Evolutionary conservation across 106 monocot species (phyloP), one percentile per base, ranked within the genome.

Genomic region (Xerophyta viscosa): DNA sequence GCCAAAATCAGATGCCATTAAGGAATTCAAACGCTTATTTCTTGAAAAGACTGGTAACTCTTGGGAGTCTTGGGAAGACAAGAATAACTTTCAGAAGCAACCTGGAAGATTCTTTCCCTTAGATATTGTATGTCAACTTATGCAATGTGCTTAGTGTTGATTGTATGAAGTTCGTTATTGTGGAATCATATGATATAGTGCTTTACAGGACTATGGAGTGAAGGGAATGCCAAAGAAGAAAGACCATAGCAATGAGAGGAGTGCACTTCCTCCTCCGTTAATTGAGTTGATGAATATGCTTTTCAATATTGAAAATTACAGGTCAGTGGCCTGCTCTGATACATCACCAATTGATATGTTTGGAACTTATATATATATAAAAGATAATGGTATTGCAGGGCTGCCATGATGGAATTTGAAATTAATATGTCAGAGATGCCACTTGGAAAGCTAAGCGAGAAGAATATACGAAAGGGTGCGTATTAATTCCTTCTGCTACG

Each of bases 361-460:
- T n/a, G n/a, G n/a, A n/a, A n/a, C n/a, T n/a, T n/a, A n/a, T n/a
- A n/a, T n/a, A n/a, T n/a, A n/a, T n/a, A 39, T 39, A 39, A 12
- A 3, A 5, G 5, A 36, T 11, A 36, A 36, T 36, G 5, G 29
- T 31, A 17, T 29, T 45, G 1, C 14, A 98, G 98, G 73, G 82
- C 85, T 79, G 98, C 98, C 50, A 86, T 98, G 89, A 48, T 82
- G 79, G 98, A 98, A 43, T 98, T 98, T 58, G 82, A 98, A 67
- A 99, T 90, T 37, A 86, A 90, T 49, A 73, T 99, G 86, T 64
- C 86, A 9, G 98, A 90, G 64, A 99, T 99, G 98, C 90, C 98
- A 29, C 83, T 99, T 47, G 98, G 90, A 69, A 99, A 90, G 54
- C 74, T 99, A 61, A 99, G 90, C 86, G 90, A 86, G 65, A 63